Conservation (phyloP, 2,329 filamentous ascomycete genomes). For the Gremmenia infestans region DNA sequence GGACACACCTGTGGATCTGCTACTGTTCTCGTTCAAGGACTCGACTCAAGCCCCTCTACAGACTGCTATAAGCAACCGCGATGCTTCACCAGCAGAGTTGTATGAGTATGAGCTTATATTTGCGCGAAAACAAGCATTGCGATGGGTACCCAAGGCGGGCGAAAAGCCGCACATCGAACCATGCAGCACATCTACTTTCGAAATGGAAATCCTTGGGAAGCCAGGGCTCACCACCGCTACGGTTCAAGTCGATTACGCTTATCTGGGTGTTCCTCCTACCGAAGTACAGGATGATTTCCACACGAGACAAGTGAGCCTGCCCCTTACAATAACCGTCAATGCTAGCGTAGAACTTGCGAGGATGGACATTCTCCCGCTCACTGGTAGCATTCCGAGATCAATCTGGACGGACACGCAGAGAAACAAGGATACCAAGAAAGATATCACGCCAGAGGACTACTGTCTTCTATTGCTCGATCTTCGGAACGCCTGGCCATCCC, state of each 20-base stretch:
- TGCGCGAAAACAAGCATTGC: constrained; percentile 65
- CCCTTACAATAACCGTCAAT: constrained; percentile 85
- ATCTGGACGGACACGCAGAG: constrained; percentile 48
- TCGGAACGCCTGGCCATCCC: constrained; percentile 84
- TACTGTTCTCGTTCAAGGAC: constrained; percentile 86
- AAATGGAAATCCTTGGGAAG: constrained; percentile 81
- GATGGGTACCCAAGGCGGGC: constrained; percentile 46
- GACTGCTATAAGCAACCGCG: constrained; percentile 67
- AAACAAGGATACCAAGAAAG: constrained; percentile 17
- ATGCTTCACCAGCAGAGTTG: constrained; percentile 71
- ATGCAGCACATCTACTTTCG: constrained; percentile 64
- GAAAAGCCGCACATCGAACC: constrained; percentile 58
- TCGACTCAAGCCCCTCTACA: constrained; percentile 77
- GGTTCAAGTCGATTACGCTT: constrained; percentile 82
- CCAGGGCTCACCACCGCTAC: constrained; percentile 74
- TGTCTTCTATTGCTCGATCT: constrained; percentile 80
- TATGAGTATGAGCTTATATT: constrained; percentile 83
- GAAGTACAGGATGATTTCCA: constrained; percentile 71
- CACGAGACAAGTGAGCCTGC: constrained; percentile 75
- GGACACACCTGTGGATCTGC: constrained; percentile 70
- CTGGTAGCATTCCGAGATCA: constrained; percentile 56
- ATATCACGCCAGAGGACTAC: constrained; percentile 55
- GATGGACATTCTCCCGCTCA: constrained; percentile 73
- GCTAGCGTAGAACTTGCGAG: constrained; percentile 78
- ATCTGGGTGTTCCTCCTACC: constrained; percentile 65